Base-by-base conservation (phyloP, 176 grass and related monocot genomes). In the bread wheat (Triticum aestivum) region DNA sequence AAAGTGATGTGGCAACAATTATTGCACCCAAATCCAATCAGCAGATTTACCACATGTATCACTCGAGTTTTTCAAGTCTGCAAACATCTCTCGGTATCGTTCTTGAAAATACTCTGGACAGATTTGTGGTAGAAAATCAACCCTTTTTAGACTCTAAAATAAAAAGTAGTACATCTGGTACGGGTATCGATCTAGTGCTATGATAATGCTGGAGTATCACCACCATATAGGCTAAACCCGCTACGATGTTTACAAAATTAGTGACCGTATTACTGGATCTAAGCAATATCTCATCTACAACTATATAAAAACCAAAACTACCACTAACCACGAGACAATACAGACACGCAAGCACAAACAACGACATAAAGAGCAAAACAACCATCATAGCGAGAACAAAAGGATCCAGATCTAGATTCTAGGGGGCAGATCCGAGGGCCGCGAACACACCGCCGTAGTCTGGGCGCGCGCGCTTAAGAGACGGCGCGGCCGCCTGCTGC, bases 391-490 rank as follows among this genome's bases (percentile, higher is more conserved):
- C 3, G 4, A 67, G 45, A 29, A 69, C 5, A 26, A 8, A 18
- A 54, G 51, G 26, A 21, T 54, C 21, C 63, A 77, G 81, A 85
- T 86, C 88, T 80, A 30, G 49, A 49, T 42, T 86, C 86, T 65
- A 32, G 59, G 38, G 34, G 37, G 47, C 12, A 11, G 18, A 18
- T 24, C 26, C 6, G 4, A n/a, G 45, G 9, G 26, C 17, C n/a
- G 85, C 76, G 52, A 68, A 97, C 74, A 56, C 15, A 77, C 94
- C 94, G 37, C 72, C 84, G 58, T 93, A 99, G 68, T 99, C 97
- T 10, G 97, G 85, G 80, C 94, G 94, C 44, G 90, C 80, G 34
- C 94, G 97, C 82, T 99, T 99, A 69, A 97, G 90, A 59, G 97
- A 73, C 34, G 90, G 88, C 66, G 83, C 86, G 3, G 88, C 83